A percentile compares a stretch with the other conserved stretches of the same genome.
These are phyloP conservation scores for Chrysanthemum lavandulifolium DNA, from an alignment of 129 eudicot genomes.

Conservation along the genomic window DNA sequence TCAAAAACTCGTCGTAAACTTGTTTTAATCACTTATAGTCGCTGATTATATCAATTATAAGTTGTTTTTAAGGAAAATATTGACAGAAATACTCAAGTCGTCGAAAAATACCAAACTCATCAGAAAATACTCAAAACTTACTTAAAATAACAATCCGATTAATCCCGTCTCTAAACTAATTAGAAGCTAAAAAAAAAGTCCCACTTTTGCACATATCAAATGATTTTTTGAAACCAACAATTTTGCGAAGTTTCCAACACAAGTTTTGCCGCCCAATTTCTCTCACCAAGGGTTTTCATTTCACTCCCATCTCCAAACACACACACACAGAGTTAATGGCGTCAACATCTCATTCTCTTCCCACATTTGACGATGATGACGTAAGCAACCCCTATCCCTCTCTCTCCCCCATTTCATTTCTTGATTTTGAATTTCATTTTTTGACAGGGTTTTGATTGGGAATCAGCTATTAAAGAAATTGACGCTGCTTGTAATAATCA, in stretches of 20 bases:
- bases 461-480: constrained; percentile 67
- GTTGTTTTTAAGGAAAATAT: too few species aligned
- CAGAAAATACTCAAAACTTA: too few species aligned
- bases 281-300: neutral
- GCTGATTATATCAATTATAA: too few species aligned
- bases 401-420: neutral
- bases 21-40: too few species aligned
- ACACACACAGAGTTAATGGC: neutral
- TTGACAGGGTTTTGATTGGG: constrained; percentile 80
- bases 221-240: neutral
- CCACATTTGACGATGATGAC: constrained; percentile 22
- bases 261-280: constrained; percentile 8
- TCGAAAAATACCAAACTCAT: too few species aligned
- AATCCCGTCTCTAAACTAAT: too few species aligned
- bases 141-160: too few species aligned
- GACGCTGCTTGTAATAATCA: constrained; percentile 52
- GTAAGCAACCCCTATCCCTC: constrained; percentile 14
- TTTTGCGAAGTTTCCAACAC: neutral
- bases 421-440: constrained; percentile 3
- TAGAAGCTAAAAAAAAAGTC: too few species aligned
- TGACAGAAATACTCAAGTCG: too few species aligned
- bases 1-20: too few species aligned
- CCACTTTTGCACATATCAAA: too few species aligned
- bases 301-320: neutral
- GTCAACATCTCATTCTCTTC: constrained; percentile 4